phyloP scores from a whole-genome alignment of 495 filamentous ascomycete genomes.

The Neohortaea acidophila region DNA sequence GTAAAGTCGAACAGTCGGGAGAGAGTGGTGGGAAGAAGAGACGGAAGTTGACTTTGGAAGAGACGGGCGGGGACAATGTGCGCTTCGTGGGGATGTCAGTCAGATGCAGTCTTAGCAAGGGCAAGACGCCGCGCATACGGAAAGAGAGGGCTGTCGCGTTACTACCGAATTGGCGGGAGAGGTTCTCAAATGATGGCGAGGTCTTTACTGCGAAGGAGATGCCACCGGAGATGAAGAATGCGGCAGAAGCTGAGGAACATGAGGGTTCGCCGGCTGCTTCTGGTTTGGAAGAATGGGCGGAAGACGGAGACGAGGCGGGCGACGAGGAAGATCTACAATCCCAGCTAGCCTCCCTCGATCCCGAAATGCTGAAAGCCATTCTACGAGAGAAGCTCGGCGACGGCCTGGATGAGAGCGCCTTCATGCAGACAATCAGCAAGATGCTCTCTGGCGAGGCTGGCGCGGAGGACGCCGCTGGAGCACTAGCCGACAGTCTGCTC shows the following conservation, averaged over 20 bases:
- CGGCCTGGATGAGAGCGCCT: slow-evolving; percentile 21
- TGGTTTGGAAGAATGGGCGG: neutral
- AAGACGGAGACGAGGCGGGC: slow-evolving; percentile 5
- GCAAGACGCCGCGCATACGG: neutral
- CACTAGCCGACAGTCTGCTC: slow-evolving; percentile 23
- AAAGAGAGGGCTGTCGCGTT: slow-evolving; percentile 17
- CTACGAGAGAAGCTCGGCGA: slow-evolving; percentile 18
- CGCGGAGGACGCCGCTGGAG: slow-evolving; percentile 23
- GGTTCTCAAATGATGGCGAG: slow-evolving; percentile 6
- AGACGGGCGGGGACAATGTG: slow-evolving; percentile 14
- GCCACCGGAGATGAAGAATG: slow-evolving; percentile 15
- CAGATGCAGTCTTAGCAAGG: slow-evolving; percentile 1
- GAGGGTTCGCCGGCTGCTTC: slow-evolving; percentile 1
- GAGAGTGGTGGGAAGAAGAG: neutral
- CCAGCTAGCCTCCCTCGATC: slow-evolving; percentile 9
- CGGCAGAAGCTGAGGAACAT: slow-evolving; percentile 8
- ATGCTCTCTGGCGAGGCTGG: slow-evolving; percentile 21
- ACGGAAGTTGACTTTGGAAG: neutral
- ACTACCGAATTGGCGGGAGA: slow-evolving; percentile 25
- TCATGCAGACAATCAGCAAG: slow-evolving; percentile 23
- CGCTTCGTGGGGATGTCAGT: slow-evolving; percentile 8
- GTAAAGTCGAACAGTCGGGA: too few species aligned
- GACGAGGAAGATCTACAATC: slow-evolving; percentile 5
- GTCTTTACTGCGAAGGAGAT: slow-evolving; percentile 2
- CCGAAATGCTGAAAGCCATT: slow-evolving; percentile 19